phyloP scores from a whole-genome alignment of 139 green algal species.

The Volvox reticuliferus region DNA sequence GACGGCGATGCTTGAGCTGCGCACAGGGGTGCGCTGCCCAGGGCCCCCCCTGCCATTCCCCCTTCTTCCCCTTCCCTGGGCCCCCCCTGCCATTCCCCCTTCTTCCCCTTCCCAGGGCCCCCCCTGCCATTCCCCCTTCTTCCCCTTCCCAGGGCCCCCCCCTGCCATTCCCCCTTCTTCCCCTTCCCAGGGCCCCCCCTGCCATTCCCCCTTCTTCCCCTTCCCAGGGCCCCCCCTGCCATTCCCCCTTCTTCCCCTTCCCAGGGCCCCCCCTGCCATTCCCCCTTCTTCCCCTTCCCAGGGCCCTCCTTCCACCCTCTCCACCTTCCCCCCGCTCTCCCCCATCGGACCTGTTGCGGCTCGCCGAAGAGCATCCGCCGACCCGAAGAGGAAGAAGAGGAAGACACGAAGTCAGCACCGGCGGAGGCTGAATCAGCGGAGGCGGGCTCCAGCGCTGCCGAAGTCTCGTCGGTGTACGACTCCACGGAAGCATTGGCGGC shows the following conservation, averaged over 20 bases:
- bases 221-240: no score
- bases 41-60: no score
- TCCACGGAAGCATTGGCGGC: not conserved
- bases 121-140: no score
- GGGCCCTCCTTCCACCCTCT: not conserved
- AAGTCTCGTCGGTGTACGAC: slow-evolving; percentile 20
- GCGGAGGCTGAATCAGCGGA: not conserved
- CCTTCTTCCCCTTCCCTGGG: no score
- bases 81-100: no score
- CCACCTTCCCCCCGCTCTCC: not conserved
- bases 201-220: not conserved
- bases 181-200: not conserved
- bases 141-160: not conserved
- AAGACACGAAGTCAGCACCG: not conserved
- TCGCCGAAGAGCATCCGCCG: slow-evolving; percentile 29
- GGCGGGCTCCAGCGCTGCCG: not conserved
- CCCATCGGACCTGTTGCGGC: slow-evolving; percentile 10
- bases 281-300: not conserved
- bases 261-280: not conserved
- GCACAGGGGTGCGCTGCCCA: no score
- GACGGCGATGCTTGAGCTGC: no score
- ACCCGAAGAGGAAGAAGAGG: not conserved
- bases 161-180: not conserved
- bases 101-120: no score
- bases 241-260: not conserved